Evolutionary conservation across 805 yeast genomes (phyloP).

Genomic region (Myxozyma udenii): DNA sequence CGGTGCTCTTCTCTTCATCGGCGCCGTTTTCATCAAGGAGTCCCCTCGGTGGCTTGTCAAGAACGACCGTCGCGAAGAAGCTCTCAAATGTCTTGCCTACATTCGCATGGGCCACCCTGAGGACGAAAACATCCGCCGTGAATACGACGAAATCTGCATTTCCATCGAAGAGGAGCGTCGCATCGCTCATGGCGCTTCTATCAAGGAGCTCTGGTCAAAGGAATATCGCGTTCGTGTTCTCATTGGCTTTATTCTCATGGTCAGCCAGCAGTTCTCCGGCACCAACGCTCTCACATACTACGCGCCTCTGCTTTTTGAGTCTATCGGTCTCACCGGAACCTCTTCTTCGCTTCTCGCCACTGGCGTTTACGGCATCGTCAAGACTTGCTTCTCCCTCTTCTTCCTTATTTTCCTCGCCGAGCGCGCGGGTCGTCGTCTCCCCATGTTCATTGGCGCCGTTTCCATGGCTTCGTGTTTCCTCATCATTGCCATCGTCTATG

Average conservation of each 20-base stretch:
- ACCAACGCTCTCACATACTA: constrained; percentile 50
- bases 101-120: constrained; percentile 42
- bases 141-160: constrained; percentile 39
- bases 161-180: constrained; percentile 16
- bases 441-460: constrained; percentile 30
- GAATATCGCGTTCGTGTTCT: constrained; percentile 14
- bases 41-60: constrained; percentile 70
- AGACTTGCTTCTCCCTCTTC: constrained; percentile 28
- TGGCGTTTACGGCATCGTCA: constrained; percentile 29
- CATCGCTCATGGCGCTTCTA: constrained; percentile 16
- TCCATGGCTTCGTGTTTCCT: constrained; percentile 30
- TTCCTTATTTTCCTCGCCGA: constrained; percentile 32
- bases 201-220: constrained; percentile 12
- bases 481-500: constrained; percentile 28
- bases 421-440: constrained; percentile 31
- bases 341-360: constrained; percentile 26
- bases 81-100: constrained; percentile 45
- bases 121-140: constrained; percentile 42
- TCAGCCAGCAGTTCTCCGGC: constrained; percentile 39
- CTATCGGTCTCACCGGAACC: constrained; percentile 49
- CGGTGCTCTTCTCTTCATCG: constrained; percentile 44
- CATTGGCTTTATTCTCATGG: constrained; percentile 21
- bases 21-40: constrained; percentile 51
- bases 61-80: constrained; percentile 55
- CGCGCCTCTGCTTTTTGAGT: constrained; percentile 45